Evolutionary conservation across 768 basidiomycete genomes (phyloP), one percentile per base, ranked within the genome.

Genomic region (Naganishia vishniacii): DNA sequence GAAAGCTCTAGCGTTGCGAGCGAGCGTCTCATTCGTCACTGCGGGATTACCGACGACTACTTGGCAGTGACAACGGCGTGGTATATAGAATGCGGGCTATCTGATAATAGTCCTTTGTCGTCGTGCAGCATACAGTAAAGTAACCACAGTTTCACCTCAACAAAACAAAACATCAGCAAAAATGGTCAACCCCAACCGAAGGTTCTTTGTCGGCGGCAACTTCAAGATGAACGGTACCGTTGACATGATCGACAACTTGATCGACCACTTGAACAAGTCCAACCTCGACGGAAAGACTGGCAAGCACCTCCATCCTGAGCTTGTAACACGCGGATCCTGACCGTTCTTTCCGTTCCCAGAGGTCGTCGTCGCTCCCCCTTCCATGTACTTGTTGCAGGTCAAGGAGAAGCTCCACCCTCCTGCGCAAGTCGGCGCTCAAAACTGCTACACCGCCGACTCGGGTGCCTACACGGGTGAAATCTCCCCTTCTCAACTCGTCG

Each of bases 381-480:
- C 90, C 1, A 77, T 99, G 63, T 98, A 95, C 79, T 83, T 99
- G 47, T 77, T 97, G 67, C 80, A 87, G 45, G 79, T 92, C 68
- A 80, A 84, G 75, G 81, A 83, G 25, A 72, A 80, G 59, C 70
- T 90, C 56, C 81, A 84, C 71, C 82, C 85, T 26, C 85, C 86
- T 44, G 79, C 93, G 75, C 80, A 87, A 70, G 83, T 98, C 69
- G 80, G 91, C 31, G 93, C 93, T 18, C 93, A 99, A 79, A 98
- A 98, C 81, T 84, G 85, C 75, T 89, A 92, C 81, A 82, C 82
- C 76, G 87, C 91, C 78, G 75, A 82, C 13, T 84, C 84, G 23
- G 94, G 94, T 56, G 94, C 94, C 12, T 99, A 86, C 81, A 98
- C 95, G 13, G 95, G 95, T 65, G 95, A 99, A 80, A 89, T 89